Conservation (phyloP, 192 early-diverging fungal genomes). For the Coemansia sp. region DNA sequence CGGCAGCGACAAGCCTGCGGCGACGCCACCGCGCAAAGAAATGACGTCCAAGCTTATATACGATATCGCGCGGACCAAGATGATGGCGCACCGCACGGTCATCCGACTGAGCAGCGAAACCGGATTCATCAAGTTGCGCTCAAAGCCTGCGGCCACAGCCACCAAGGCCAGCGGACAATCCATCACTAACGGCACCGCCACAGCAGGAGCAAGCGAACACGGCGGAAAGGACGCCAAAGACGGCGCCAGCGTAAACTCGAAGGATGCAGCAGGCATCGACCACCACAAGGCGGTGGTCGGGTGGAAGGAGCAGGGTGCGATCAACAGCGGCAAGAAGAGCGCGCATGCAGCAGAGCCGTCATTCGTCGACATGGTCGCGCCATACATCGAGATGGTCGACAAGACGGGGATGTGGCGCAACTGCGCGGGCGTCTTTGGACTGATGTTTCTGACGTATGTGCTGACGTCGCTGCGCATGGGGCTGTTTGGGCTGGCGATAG, state of each 20-base stretch:
- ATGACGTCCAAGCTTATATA: conserved; percentile 45
- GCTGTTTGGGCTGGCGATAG: conserved; percentile 47
- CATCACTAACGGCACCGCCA: conserved; percentile 9
- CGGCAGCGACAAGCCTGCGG: conserved; percentile 1
- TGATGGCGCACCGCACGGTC: conserved; percentile 40
- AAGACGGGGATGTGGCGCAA: conserved; percentile 55
- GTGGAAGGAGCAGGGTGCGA: conserved; percentile 53
- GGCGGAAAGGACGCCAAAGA: neutral
- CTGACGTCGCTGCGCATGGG: conserved; percentile 50
- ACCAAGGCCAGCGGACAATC: neutral
- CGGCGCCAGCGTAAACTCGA: neutral
- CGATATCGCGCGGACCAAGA: conserved; percentile 49
- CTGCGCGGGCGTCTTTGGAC: conserved; percentile 53
- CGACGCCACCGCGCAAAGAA: conserved; percentile 7
- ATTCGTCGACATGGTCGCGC: conserved; percentile 38
- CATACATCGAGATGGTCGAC: conserved; percentile 53
- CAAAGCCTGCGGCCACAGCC: conserved; percentile 18
- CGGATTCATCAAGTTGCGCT: conserved; percentile 50
- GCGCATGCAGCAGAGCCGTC: conserved; percentile 35
- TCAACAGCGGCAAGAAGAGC: conserved; percentile 51
- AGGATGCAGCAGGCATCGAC: conserved; percentile 1
- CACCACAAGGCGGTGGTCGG: conserved; percentile 26
- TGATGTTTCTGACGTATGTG: conserved; percentile 53
- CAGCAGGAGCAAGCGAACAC: neutral
- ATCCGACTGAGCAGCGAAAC: conserved; percentile 49